Conservation (phyloP, 306 rosid species). For the Aeschynomene evenia region DNA sequence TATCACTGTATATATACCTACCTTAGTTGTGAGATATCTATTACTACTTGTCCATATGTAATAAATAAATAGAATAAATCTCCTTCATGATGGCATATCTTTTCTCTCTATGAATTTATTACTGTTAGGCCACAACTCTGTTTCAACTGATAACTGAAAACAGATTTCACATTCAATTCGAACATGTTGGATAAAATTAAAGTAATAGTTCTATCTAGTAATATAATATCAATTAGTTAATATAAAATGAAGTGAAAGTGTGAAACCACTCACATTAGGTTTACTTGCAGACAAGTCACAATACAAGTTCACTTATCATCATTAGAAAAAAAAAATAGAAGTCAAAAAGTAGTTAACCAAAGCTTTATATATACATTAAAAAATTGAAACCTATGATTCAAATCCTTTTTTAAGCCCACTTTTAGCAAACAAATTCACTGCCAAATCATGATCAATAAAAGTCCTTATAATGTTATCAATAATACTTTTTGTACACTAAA, state of each 20-base stretch:
- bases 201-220: not conserved
- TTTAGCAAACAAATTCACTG: not conserved
- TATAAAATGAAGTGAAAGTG: not conserved
- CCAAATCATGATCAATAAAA: too few species aligned
- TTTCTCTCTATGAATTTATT: not conserved
- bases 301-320: not conserved
- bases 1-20: too few species aligned
- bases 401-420: not conserved
- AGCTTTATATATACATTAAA: not conserved
- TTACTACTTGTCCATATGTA: not conserved
- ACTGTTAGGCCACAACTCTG: not conserved
- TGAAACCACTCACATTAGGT: not conserved
- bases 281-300: too few species aligned
- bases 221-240: not conserved
- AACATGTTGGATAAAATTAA: not conserved
- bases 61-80: too few species aligned
- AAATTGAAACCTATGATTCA: conserved; percentile 13
- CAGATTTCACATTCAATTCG: conserved; percentile 3
- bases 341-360: not conserved
- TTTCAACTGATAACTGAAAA: not conserved
- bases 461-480: too few species aligned
- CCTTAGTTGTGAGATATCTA: too few species aligned
- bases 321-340: not conserved
- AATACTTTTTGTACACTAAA: too few species aligned
- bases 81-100: not conserved